Conservation (phyloP, 495 filamentous ascomycete genomes). For the Neurospora discreta region DNA sequence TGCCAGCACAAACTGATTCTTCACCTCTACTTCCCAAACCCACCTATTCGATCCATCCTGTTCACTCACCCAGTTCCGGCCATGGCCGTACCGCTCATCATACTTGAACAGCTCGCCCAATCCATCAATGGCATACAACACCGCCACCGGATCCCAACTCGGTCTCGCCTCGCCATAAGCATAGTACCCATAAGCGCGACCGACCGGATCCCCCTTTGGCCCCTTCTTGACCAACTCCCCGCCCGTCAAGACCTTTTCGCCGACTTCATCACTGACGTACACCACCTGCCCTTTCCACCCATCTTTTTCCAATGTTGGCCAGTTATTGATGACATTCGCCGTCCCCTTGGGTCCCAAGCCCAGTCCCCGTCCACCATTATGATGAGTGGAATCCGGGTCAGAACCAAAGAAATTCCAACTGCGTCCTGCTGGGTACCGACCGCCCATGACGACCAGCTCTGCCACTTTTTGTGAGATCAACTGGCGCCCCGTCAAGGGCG, state of each 20-base stretch:
- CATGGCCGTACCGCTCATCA: slow-evolving; percentile 20
- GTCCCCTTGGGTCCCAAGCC: slow-evolving; percentile 2
- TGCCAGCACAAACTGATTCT: slow-evolving; percentile 24
- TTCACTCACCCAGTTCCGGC: slow-evolving; percentile 13
- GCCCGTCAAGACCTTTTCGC: slow-evolving; percentile 25
- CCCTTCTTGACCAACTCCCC: slow-evolving; percentile 21
- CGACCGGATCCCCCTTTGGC: slow-evolving; percentile 24
- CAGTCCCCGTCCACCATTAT: neutral
- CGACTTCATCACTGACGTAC: slow-evolving; percentile 29
- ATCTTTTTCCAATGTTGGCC: neutral
- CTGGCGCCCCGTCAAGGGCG: slow-evolving; percentile 21
- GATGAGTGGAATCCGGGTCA: slow-evolving; percentile 10
- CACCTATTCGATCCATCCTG: slow-evolving; percentile 24
- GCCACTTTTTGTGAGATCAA: slow-evolving; percentile 30
- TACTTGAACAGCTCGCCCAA: slow-evolving; percentile 19
- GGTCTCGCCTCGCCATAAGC: slow-evolving; percentile 19
- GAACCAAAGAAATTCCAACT: slow-evolving; percentile 34
- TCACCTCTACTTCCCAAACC: slow-evolving; percentile 19
- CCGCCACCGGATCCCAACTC: slow-evolving; percentile 36
- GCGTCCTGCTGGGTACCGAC: slow-evolving; percentile 29
- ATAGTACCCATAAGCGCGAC: slow-evolving; percentile 30
- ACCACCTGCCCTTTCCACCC: slow-evolving; percentile 24
- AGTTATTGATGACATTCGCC: slow-evolving; percentile 26
- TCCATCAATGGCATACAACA: slow-evolving; percentile 29
- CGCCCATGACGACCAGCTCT: slow-evolving; percentile 38